Evolutionary conservation across 2,329 filamentous ascomycete species (phyloP), one percentile per base, ranked within the genome.

Genomic region (Epichloe coenophiala): DNA sequence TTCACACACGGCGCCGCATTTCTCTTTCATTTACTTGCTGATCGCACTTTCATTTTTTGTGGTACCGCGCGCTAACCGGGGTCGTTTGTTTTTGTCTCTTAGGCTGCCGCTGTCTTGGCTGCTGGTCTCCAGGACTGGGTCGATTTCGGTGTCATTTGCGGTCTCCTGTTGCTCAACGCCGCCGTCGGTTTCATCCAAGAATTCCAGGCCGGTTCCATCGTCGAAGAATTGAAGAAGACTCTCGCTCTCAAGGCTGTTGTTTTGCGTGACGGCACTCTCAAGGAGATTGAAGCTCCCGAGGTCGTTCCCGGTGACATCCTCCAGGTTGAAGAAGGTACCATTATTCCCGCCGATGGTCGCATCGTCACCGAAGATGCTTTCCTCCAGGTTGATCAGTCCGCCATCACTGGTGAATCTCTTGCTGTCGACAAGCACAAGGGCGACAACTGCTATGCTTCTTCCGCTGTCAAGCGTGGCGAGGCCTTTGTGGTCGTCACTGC

Each of bases 61-160:
- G 9, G 36, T 38, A 47, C 40, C 42, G 36, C 45, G 43, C 48
- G 56, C 63, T 65, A 63, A 66, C 62, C 45, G 27, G 47, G 43
- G 19, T 51, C 6, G 37, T 47, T 38, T 31, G 39, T 45, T 38
- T 49, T 37, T 9, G 7, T n/a, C 12, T 23, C 35, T 45, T 55
- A 83, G 80, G 77, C 80, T 68, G 86, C 87, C 55, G 85, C 85
- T 59, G 74, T 90, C 62, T 77, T 94, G 53, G 88, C 88, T 64
- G 86, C 84, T 55, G 86, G 86, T 80, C 80, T 95, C 41, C 70
- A 86, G 68, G 86, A 93, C 62, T 95, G 88, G 88, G 85, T 95
- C 57, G 88, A 95, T 73, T 91, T 95, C 63, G 88, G 87, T 75
- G 88, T 95, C 63, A 95, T 95, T 59, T 88, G 84, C 68, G 88